These are phyloP conservation scores for Dryadomyces sulphureus DNA, from an alignment of 2,329 filamentous ascomycete genomes.

Conservation along the genomic window DNA sequence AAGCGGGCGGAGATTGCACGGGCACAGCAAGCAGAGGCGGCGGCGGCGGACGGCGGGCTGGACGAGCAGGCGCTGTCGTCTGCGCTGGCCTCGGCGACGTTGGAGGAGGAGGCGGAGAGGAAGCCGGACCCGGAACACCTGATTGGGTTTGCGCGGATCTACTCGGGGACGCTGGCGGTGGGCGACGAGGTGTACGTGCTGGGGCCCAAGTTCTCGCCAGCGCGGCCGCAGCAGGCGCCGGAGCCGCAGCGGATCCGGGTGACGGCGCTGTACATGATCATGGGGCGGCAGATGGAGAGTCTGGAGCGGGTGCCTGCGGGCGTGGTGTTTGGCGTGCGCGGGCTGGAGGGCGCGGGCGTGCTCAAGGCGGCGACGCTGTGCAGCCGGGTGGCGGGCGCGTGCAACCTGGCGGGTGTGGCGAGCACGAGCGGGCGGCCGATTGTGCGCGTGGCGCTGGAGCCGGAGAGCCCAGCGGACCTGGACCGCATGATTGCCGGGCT, in stretches of 20 bases:
- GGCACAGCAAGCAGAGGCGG: conserved; percentile 43
- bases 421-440: conserved; percentile 72
- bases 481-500: conserved; percentile 91
- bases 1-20: conserved; percentile 81
- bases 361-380: conserved; percentile 91
- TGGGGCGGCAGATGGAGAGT: conserved; percentile 79
- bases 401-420: conserved; percentile 78
- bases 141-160: conserved; percentile 87
- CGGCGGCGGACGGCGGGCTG: conserved; percentile 15
- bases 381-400: conserved; percentile 69
- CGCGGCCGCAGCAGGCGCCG: conserved; percentile 54
- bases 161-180: conserved; percentile 77
- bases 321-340: conserved; percentile 88
- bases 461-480: conserved; percentile 74
- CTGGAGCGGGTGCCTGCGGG: conserved; percentile 78
- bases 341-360: conserved; percentile 72
- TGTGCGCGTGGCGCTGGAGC: conserved; percentile 90
- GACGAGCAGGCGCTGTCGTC: conserved; percentile 3
- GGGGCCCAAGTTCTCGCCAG: conserved; percentile 83
- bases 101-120: conserved; percentile 27
- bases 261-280: conserved; percentile 82
- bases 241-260: conserved; percentile 72
- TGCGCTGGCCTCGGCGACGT: conserved; percentile 4
- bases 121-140: conserved; percentile 68
- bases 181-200: conserved; percentile 87